These are phyloP conservation scores for Aspergillus alliaceus DNA, from an alignment of 2,329 filamentous ascomycete species.

Conservation along the genomic window DNA sequence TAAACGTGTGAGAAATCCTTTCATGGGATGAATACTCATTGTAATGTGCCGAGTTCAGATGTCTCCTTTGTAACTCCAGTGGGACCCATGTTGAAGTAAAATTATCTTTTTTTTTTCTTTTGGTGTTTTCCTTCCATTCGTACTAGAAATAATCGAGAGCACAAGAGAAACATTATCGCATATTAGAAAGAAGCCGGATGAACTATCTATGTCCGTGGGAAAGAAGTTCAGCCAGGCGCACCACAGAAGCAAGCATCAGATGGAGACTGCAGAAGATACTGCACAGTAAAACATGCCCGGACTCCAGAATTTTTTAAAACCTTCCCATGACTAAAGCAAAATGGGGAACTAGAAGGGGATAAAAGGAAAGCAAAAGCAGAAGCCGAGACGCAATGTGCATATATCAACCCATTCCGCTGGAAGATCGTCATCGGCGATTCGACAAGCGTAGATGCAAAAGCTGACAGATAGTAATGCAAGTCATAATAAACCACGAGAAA, in stretches of 20 bases:
- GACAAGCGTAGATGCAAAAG: conserved; percentile 22
- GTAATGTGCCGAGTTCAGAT: background rate
- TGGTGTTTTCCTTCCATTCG: conserved; percentile 26
- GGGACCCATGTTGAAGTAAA: conserved; percentile 4
- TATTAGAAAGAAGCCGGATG: conserved; percentile 15
- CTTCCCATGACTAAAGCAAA: conserved; percentile 29
- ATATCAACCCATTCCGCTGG: conserved; percentile 24
- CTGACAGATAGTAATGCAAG: conserved; percentile 22
- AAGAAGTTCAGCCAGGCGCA: conserved; percentile 29
- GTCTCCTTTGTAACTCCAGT: background rate
- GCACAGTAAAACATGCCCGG: conserved; percentile 35
- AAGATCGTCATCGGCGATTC: conserved; percentile 23
- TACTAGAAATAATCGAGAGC: conserved; percentile 26
- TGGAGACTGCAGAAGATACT: conserved; percentile 24
- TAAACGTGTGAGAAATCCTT: background rate
- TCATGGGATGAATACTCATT: background rate
- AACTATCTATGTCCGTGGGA: conserved; percentile 36
- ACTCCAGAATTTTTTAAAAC: conserved; percentile 38
- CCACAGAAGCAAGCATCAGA: conserved; percentile 31
- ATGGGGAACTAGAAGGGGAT: conserved; percentile 13
- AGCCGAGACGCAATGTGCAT: conserved; percentile 26
- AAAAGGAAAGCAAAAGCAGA: conserved; percentile 3
- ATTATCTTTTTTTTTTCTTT: conserved; percentile 23
- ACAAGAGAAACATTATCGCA: conserved; percentile 15
- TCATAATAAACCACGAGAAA: conserved; percentile 19